phyloP scores from a whole-genome alignment of 2,329 filamentous ascomycete species.

The Decorospora gaudefroyi region DNA sequence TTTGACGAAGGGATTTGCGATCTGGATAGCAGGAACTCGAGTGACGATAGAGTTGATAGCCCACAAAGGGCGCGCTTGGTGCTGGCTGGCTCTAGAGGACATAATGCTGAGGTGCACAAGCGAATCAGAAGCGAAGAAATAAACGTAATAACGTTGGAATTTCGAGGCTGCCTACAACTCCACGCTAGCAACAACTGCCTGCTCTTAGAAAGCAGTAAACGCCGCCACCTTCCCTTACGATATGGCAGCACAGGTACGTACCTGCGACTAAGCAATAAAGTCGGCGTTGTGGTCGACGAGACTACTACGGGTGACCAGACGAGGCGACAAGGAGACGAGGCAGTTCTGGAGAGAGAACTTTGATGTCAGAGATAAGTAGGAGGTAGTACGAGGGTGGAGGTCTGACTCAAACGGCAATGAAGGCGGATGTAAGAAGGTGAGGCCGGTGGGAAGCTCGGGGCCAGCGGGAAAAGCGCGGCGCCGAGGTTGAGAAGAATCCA shows the following conservation, averaged over 20 bases:
- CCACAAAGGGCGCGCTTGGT: conserved; percentile 6
- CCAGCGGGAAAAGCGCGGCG: neutral
- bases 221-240: conserved; percentile 1
- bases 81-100: conserved; percentile 2
- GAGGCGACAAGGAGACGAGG: neutral
- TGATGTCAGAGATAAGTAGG: neutral
- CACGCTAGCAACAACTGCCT: conserved; percentile 1
- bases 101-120: conserved; percentile 6
- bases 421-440: neutral
- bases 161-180: neutral
- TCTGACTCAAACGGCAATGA: neutral
- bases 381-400: neutral
- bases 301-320: neutral
- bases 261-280: neutral
- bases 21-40: conserved; percentile 4
- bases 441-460: neutral
- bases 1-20: conserved; percentile 3
- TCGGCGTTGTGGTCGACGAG: neutral
- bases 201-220: neutral
- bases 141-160: neutral
- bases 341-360: neutral
- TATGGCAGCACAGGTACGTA: neutral
- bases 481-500: neutral
- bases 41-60: conserved; percentile 6
- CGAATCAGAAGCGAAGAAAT: neutral